phyloP scores from a whole-genome alignment of 306 rosid genomes.

The Sindora glabra region DNA sequence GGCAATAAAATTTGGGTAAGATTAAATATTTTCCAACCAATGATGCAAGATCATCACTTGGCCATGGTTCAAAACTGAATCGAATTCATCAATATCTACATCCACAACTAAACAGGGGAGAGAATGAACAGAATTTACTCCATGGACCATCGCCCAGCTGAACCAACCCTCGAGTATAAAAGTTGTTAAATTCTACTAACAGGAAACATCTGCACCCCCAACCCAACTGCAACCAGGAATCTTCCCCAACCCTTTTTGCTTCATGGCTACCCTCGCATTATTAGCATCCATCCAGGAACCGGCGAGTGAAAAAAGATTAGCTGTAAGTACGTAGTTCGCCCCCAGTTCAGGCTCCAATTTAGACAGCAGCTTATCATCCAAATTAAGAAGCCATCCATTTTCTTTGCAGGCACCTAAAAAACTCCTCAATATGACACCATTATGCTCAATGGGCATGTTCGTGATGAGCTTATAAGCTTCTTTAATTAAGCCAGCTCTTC shows the following conservation, averaged over 20 bases:
- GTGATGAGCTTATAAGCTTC: conserved; percentile 45
- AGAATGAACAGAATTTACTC: too few relatives aligned
- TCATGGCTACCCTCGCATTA: conserved; percentile 50
- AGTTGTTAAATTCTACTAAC: background rate
- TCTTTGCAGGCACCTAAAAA: conserved; percentile 51
- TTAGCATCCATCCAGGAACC: conserved; percentile 45
- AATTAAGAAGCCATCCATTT: conserved; percentile 28
- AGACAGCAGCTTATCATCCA: conserved; percentile 37
- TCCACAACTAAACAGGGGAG: too few relatives aligned
- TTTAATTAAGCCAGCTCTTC: conserved; percentile 52
- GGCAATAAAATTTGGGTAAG: too few relatives aligned
- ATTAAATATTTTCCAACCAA: too few relatives aligned
- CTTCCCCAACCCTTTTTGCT: conserved; percentile 44
- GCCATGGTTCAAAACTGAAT: too few relatives aligned
- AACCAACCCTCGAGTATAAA: too few relatives aligned
- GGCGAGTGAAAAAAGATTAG: conserved; percentile 36
- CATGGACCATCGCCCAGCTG: too few relatives aligned
- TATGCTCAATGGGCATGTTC: conserved; percentile 48
- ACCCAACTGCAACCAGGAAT: conserved; percentile 62
- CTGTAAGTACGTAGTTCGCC: conserved; percentile 46
- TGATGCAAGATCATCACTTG: too few relatives aligned
- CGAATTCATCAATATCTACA: too few relatives aligned
- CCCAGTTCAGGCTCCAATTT: conserved; percentile 47
- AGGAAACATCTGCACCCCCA: conserved; percentile 31
- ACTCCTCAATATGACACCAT: conserved; percentile 46